Base-by-base conservation (phyloP, 306 rosid species). In the Lathyrus aphaca region DNA sequence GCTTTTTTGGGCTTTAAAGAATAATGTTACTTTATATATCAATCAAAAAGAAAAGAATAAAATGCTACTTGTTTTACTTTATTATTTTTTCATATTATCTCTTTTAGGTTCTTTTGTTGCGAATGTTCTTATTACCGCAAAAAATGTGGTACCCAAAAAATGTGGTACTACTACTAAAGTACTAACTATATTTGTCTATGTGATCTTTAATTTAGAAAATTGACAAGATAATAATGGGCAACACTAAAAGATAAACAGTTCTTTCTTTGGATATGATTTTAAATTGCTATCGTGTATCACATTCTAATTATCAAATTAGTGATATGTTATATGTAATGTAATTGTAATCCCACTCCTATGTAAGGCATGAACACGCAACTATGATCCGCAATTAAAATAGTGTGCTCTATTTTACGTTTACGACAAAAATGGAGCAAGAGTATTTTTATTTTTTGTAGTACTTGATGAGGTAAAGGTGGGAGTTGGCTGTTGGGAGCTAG, bases 1-100 rank as follows among this genome's bases (percentile, higher is more conserved):
- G 66, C 1, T 42, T 78, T 50, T 80, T 68, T 25, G 71, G 62
- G 12, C 11, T 69, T 55, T 39, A 44, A 18, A 55, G 51, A 40
- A 74, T 57, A 57, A 56, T 56, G 10, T 30, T 56, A 29, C 39
- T 13, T 56, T 56, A 5, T 56, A 14, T 56, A 14, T 56, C 63
- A 27, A 14, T 12, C 14, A 56, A 56, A 55, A 27, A 14, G 15
- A 55, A 55, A 55, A 25, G 63, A 56, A 27, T 56, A 56, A 56
- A 56, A 56, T 56, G 63, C 15, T 25, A 17, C 2, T 27, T 14
- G 4, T 5, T 1, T 35, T 7, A 35, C 50, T 8, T 35, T 17
- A 56, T 46, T 10, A 14, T 8, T 44, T 14, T 35, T 7, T 62
- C 18, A 2, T 7, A 21, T 3, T 13, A 12, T 43, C 50, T 38